A percentile compares a stretch with the other conserved stretches of the same genome.
Conservation (phyloP, 1,284 basidiomycete species). For the Taiwanofungus camphoratus region DNA sequence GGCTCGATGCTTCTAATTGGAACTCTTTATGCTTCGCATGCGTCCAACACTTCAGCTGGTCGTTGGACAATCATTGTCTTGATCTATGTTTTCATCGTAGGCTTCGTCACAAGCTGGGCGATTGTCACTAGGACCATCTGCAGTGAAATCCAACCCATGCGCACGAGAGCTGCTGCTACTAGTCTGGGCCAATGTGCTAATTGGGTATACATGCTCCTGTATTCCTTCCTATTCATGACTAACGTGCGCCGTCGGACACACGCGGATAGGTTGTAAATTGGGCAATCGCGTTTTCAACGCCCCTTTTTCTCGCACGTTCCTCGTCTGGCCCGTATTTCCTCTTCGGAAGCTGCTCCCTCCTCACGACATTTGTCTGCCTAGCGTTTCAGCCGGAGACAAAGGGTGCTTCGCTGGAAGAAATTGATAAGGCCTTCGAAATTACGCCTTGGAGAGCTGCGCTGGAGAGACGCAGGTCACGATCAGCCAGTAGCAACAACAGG, state of each 20-base stretch:
- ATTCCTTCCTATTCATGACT: neutral
- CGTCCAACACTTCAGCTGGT: slow-evolving; percentile 26
- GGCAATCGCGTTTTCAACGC: slow-evolving; percentile 39
- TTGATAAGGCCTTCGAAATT: slow-evolving; percentile 33
- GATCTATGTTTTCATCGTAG: slow-evolving; percentile 41
- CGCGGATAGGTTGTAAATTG: slow-evolving; percentile 35
- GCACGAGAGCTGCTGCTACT: slow-evolving; percentile 32
- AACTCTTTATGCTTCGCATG: slow-evolving; percentile 36
- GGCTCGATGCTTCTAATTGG: slow-evolving; percentile 36
- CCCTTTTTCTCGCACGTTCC: slow-evolving; percentile 39
- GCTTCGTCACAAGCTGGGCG: slow-evolving; percentile 37
- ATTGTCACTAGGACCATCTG: slow-evolving; percentile 30
- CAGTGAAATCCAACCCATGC: slow-evolving; percentile 39
- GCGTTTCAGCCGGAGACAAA: slow-evolving; percentile 42
- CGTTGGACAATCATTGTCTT: slow-evolving; percentile 41
- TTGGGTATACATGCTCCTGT: slow-evolving; percentile 26
- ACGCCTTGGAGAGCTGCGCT: slow-evolving; percentile 20
- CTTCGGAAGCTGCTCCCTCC: slow-evolving; percentile 34
- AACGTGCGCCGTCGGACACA: neutral
- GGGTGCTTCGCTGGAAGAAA: slow-evolving; percentile 38
- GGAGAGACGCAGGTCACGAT: neutral
- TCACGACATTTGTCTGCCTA: slow-evolving; percentile 35
- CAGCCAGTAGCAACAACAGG: neutral
- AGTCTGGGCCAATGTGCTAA: slow-evolving; percentile 35
- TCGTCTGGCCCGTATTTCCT: slow-evolving; percentile 45